Evolutionary conservation across 169 alveolate species (phyloP).

Genomic region (Cryptosporidium tyzzeri): DNA sequence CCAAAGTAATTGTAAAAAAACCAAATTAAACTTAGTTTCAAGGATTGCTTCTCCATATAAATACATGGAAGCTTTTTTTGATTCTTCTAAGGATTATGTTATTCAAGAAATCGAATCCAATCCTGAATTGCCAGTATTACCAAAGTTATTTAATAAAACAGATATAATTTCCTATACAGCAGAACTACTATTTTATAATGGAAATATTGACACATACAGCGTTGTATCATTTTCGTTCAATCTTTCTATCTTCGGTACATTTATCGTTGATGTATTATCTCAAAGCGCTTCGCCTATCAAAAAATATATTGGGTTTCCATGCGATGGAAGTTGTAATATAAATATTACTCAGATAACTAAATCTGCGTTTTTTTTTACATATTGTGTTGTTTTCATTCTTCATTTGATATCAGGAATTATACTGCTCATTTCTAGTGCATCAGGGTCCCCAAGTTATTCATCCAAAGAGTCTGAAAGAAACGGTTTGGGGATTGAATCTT

Average conservation of each 20-base stretch:
- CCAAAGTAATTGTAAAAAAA: constrained; percentile 31
- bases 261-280: constrained; percentile 19
- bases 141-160: constrained; percentile 46
- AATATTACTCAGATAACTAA: constrained; percentile 24
- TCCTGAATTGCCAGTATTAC: constrained; percentile 50
- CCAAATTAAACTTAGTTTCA: constrained; percentile 45
- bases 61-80: constrained; percentile 33
- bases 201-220: constrained; percentile 45
- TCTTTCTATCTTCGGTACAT: constrained; percentile 49
- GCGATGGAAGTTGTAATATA: constrained; percentile 28
- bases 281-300: constrained; percentile 69
- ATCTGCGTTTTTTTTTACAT: constrained; percentile 11
- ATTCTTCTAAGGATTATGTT: constrained; percentile 17
- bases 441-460: constrained; percentile 20
- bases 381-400: constrained; percentile 28
- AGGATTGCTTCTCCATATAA: constrained; percentile 65
- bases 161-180: constrained; percentile 19
- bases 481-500: constrained; percentile 32
- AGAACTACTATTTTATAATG: constrained; percentile 60
- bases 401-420: constrained; percentile 58
- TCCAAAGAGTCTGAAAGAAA: neutral
- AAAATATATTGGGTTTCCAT: constrained; percentile 58
- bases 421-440: constrained; percentile 20
- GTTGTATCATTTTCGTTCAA: constrained; percentile 31
- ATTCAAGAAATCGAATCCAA: constrained; percentile 49